Evolutionary conservation across 768 basidiomycete genomes (phyloP).

Genomic region (Pulveroboletus sp.): DNA sequence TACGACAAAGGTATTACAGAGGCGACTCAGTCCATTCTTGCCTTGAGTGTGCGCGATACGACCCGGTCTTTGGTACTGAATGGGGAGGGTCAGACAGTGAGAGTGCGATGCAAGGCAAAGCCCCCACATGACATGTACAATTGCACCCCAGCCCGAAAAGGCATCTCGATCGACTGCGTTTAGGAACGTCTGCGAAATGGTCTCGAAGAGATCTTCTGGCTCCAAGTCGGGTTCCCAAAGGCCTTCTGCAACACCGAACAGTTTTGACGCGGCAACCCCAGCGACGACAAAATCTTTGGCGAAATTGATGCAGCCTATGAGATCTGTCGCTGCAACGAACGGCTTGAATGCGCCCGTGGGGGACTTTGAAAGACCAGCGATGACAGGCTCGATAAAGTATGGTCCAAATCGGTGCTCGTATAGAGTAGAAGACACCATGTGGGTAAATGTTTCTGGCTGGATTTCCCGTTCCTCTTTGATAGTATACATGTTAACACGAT

Average conservation of each 20-base stretch:
- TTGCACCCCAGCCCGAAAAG: constrained; percentile 92
- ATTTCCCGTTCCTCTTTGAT: constrained; percentile 99
- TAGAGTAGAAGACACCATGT: constrained; percentile 90
- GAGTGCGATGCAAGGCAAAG: constrained; percentile 1
- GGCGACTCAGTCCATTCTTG: constrained; percentile 75
- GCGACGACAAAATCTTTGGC: constrained; percentile 97
- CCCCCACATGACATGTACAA: constrained; percentile 93
- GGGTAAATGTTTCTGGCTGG: constrained; percentile 92
- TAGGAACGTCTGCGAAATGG: constrained; percentile 91
- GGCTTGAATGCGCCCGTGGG: constrained; percentile 73
- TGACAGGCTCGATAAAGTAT: constrained; percentile 94
- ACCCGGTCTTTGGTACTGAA: constrained; percentile 66
- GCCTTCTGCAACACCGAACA: constrained; percentile 96
- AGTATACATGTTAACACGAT: constrained; percentile 96
- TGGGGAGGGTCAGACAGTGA: constrained; percentile 5
- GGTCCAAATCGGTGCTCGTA: constrained; percentile 96
- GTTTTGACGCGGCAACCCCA: constrained; percentile 86
- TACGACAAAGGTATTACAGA: constrained; percentile 18
- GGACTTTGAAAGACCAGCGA: constrained; percentile 81
- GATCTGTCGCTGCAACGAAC: constrained; percentile 92
- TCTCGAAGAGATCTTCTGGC: constrained; percentile 97
- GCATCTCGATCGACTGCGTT: constrained; percentile 97
- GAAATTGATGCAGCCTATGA: constrained; percentile 90
- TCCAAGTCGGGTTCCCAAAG: constrained; percentile 98
- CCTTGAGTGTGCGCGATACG: constrained; percentile 82